These are phyloP conservation scores for Diaporthe eres DNA, from an alignment of 2,329 filamentous ascomycete species.

Conservation along the genomic window DNA sequence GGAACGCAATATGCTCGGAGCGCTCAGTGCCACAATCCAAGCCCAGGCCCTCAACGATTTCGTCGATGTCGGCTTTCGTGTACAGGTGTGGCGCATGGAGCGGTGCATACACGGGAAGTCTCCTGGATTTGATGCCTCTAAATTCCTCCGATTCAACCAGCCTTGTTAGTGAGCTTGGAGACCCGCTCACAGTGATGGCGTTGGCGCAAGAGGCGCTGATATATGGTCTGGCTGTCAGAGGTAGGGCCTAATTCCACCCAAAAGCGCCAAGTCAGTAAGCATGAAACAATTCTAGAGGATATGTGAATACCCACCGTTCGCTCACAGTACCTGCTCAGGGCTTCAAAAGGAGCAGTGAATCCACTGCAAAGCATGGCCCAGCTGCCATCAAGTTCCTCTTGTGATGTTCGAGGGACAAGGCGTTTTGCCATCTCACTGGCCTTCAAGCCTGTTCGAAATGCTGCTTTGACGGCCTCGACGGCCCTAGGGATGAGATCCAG, in stretches of 20 bases:
- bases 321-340: not conserved
- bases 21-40: not conserved
- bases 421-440: not conserved
- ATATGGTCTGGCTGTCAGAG: conserved; percentile 63
- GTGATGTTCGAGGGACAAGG: not conserved
- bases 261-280: conserved; percentile 42
- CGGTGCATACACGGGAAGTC: conserved; percentile 68
- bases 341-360: not conserved
- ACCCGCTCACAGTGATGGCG: conserved; percentile 67
- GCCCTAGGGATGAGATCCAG: conserved; percentile 1
- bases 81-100: conserved; percentile 61
- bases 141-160: conserved; percentile 55
- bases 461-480: not conserved
- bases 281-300: not conserved
- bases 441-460: conserved; percentile 4
- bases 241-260: conserved; percentile 53
- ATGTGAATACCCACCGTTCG: not conserved
- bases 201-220: conserved; percentile 64
- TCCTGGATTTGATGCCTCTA: conserved; percentile 57
- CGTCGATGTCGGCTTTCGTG: conserved; percentile 15
- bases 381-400: conserved; percentile 16
- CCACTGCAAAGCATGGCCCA: conserved; percentile 2
- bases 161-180: conserved; percentile 62
- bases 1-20: not conserved
- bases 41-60: conserved; percentile 40